Conservation (phyloP, 75 land plant genomes). For the Gnetum montanum region DNA sequence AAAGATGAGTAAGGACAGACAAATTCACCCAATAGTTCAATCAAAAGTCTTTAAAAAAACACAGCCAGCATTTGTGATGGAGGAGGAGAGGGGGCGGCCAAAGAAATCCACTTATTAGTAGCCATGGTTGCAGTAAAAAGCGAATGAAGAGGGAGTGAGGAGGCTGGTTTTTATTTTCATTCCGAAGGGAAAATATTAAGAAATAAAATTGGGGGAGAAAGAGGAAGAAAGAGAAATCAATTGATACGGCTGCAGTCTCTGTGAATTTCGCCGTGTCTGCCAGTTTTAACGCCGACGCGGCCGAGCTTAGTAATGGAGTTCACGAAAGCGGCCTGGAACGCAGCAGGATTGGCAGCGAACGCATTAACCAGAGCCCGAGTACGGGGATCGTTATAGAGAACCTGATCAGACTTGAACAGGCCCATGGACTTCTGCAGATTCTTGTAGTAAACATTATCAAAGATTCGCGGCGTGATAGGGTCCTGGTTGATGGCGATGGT, state of each 20-base stretch:
- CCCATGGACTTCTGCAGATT: constrained; percentile 46
- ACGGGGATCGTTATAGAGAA: constrained; percentile 24
- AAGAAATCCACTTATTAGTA: no score
- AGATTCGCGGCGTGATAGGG: constrained; percentile 35
- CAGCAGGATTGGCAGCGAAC: constrained; percentile 24
- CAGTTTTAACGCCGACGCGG: constrained; percentile 43
- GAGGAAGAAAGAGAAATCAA: not conserved
- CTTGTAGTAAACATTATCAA: constrained; percentile 60
- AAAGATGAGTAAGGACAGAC: no score
- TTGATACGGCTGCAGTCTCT: constrained; percentile 47
- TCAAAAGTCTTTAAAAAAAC: no score
- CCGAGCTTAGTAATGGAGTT: constrained; percentile 43
- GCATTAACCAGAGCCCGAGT: constrained; percentile 28
- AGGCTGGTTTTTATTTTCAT: no score
- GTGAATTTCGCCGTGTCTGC: constrained; percentile 47
- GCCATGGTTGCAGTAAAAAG: no score
- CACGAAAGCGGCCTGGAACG: constrained; percentile 29
- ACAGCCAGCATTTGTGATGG: no score
- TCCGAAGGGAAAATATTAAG: no score
- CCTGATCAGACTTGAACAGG: constrained; percentile 57
- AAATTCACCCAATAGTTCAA: no score
- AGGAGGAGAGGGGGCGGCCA: no score
- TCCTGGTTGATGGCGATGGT: constrained; percentile 47
- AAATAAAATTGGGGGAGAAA: not conserved
- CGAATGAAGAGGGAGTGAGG: no score